Percentiles rank a stretch among this genome's conserved stretches.
These are phyloP conservation scores for Zanthoxylum bungeanum DNA, from an alignment of 345 rosid species.

Conservation along the genomic window DNA sequence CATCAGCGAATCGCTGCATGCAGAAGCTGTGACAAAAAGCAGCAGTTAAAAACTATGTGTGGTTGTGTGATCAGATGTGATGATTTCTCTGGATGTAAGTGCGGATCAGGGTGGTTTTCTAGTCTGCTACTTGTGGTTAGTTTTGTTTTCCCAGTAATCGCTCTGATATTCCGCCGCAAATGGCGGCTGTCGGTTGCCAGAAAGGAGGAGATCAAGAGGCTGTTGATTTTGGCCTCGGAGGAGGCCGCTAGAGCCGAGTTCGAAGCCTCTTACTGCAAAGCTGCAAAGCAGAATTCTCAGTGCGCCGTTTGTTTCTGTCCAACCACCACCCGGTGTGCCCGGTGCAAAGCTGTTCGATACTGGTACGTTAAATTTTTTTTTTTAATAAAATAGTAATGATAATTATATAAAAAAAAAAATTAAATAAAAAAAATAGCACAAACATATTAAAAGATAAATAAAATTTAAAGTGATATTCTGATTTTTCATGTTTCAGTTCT, in stretches of 20 bases:
- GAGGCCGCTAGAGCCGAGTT: conserved; percentile 80
- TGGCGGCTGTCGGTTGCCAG: conserved; percentile 63
- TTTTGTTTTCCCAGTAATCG: conserved; percentile 42
- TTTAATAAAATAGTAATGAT: neutral
- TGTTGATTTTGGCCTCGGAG: too few relatives aligned
- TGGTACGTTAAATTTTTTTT: conserved; percentile 67
- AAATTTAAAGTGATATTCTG: too few relatives aligned
- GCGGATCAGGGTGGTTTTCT: too few relatives aligned
- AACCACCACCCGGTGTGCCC: conserved; percentile 80
- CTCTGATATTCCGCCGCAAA: conserved; percentile 49
- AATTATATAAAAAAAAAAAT: too few relatives aligned
- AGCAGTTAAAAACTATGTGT: conserved; percentile 46
- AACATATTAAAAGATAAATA: too few relatives aligned
- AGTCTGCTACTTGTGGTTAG: conserved; percentile 63
- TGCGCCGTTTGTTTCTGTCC: conserved; percentile 75
- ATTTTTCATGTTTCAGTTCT: conserved; percentile 68
- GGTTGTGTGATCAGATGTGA: conserved; percentile 29
- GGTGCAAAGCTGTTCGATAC: conserved; percentile 83
- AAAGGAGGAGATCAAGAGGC: conserved; percentile 76
- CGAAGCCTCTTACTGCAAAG: conserved; percentile 54
- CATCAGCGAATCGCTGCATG: conserved; percentile 24
- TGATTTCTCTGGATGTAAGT: conserved; percentile 38
- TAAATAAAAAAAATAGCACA: too few relatives aligned
- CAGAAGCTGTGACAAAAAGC: conserved; percentile 9
- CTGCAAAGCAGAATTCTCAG: conserved; percentile 37